Evolutionary conservation across 2,329 filamentous ascomycete species (phyloP), one percentile per base, ranked within the genome.

Genomic region (Lanzia echinophila): DNA sequence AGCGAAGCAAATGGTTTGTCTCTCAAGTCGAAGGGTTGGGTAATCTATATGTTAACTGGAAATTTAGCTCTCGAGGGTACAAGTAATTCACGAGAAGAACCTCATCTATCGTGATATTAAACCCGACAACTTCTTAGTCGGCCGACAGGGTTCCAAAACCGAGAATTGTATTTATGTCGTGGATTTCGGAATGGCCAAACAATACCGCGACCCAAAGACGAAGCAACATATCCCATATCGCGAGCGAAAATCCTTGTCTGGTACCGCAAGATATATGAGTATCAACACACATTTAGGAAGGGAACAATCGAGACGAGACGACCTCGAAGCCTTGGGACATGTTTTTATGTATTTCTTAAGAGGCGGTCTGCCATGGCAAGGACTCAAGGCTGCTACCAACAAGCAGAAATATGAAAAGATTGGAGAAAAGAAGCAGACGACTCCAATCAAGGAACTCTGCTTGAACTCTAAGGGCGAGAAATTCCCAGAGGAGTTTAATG

Each of bases 321-420:
- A 99, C 70, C 78, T 99, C 56, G 94, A 99, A 73, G 94, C 94
- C 13, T 75, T 88, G 12, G 84, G 84, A 19, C 84, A 88, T 67
- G 83, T 88, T 39, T 87, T 87, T 70, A 83, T 88, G 77, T 88
- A 88, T 71, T 87, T 88, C 70, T 71, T 87, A 43, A 77, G 83
- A n/a, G 84, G 84, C 45, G 82, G 82, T 7, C 75, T 87, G 52
- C 84, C 84, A 34, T 88, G 84, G 84, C 83, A 88, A 68, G 84
- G 83, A 10, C 74, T 88, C 59, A 87, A 87, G 74, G 83, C 84
- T 69, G 84, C 83, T 31, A 87, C 84, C 45, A 87, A 87, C 72
- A 86, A 99, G 82, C 94, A 99, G 71, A 99, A 99, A 76, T 99
- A 99, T 70, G 94, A 99, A 75, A 97, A 97, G 81, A 99, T 99